Evolutionary conservation across 305 asterid species (phyloP).

Genomic region (Fraxinus ornus): DNA sequence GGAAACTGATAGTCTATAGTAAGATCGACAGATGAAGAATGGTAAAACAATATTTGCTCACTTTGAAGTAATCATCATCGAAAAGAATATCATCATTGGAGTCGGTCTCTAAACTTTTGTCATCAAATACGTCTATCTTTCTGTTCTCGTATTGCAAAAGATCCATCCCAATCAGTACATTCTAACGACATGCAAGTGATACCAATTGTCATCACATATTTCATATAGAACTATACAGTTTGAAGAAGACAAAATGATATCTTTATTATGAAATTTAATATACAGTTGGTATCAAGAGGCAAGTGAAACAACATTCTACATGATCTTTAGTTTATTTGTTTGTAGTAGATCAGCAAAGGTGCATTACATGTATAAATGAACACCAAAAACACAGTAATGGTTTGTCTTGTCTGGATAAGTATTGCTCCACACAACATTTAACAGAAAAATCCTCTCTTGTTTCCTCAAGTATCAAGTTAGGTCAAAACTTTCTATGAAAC

Average conservation of each 20-base stretch:
- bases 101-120: conserved; percentile 41
- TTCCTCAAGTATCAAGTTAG: conserved; percentile 7
- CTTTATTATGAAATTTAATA: not conserved
- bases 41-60: conserved; percentile 29
- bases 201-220: conserved; percentile 23
- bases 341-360: not conserved
- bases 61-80: conserved; percentile 55
- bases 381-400: not conserved
- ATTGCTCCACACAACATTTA: conserved; percentile 12
- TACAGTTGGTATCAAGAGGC: conserved; percentile 10
- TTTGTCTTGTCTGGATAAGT: conserved; percentile 8
- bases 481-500: not conserved
- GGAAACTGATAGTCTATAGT: not conserved
- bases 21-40: not conserved
- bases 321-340: conserved; percentile 13
- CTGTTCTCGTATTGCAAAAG: conserved; percentile 52
- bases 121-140: conserved; percentile 42
- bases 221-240: conserved; percentile 11
- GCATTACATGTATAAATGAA: not conserved
- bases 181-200: conserved; percentile 44
- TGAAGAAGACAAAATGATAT: not conserved
- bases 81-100: conserved; percentile 44
- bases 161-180: conserved; percentile 74
- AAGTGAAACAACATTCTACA: conserved; percentile 3
- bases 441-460: conserved; percentile 11